Base-by-base conservation (phyloP, 2,329 filamentous ascomycete genomes). In the Pseudofabraea citricarpa region DNA sequence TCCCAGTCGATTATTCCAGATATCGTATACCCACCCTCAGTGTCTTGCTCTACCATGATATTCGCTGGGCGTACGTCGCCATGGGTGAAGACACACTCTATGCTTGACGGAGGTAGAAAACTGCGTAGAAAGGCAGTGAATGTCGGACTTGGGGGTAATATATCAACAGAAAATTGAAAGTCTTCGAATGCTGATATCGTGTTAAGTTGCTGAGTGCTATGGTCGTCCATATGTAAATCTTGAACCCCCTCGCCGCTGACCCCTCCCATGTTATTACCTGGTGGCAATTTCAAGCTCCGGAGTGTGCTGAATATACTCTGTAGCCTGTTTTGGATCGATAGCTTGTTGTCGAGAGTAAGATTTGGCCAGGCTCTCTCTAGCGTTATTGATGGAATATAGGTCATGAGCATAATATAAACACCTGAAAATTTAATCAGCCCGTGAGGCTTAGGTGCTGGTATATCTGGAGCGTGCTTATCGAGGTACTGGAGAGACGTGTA, bases 1-100 rank as follows among this genome's bases (percentile, higher is more conserved):
- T 50, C 49, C 44, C 45, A 52, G 27, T 52, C 44, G 19, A 50
- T 46, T 4, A 50, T 41, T 24, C 47, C 47, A 13, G 47, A 39
- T n/a, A 52, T 37, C 7, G n/a, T 19, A 26, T 47, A 51, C 7
- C 38, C 36, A 26, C 32, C 39, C 7, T 40, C 21, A 13, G 12
- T 13, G 38, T 49, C 44, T 9, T 21, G 19, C 18, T 47, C 39
- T 19, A 52, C 44, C 47, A 50, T 48, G 20, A 52, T 52, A 37
- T 52, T 52, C 9, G 41, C 47, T 31, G 23, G 33, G 12, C 40
- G 41, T 12, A 52, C 29, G 21, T 50, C 49, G 6, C 44, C 41
- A 39, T 52, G 47, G 16, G 47, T 52, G 33, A 52, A 50, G 41
- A 39, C 27, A 40, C 3, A 43, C 20, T 9, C 32, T 24, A 10